phyloP scores from a whole-genome alignment of 2,329 filamentous ascomycete genomes.

The Aspergillus jensenii region DNA sequence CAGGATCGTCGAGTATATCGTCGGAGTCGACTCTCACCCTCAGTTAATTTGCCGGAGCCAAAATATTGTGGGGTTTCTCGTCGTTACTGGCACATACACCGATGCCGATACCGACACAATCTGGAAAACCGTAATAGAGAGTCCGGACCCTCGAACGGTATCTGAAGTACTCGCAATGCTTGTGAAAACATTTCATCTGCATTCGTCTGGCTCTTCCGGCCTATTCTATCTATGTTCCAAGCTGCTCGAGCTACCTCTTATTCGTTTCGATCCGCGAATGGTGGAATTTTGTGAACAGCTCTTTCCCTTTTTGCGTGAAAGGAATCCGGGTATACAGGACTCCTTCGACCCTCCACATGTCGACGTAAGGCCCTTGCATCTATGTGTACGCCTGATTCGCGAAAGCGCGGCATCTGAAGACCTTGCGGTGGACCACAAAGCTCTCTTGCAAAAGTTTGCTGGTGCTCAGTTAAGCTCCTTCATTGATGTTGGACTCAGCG shows the following conservation, averaged over 20 bases:
- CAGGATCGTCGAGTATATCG: conserved; percentile 78
- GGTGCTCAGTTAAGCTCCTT: conserved; percentile 61
- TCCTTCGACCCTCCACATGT: conserved; percentile 27
- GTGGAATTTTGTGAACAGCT: conserved; percentile 62
- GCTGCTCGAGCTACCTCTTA: conserved; percentile 63
- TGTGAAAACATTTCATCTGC: conserved; percentile 47
- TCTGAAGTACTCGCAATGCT: conserved; percentile 75
- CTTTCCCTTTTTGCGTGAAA: conserved; percentile 51
- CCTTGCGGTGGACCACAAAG: conserved; percentile 57
- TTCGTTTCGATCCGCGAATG: conserved; percentile 62
- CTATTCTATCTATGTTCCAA: conserved; percentile 71
- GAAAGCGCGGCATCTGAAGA: conserved; percentile 63
- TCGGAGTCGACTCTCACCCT: conserved; percentile 87
- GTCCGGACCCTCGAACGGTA: conserved; percentile 80
- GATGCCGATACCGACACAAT: conserved; percentile 72
- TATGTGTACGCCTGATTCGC: conserved; percentile 68
- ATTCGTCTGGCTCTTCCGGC: conserved; percentile 39
- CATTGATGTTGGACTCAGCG: conserved; percentile 56
- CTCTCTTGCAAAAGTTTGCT: conserved; percentile 65
- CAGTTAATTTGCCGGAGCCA: conserved; percentile 79
- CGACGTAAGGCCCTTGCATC: conserved; percentile 49
- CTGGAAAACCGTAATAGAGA: conserved; percentile 79
- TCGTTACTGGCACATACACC: conserved; percentile 74
- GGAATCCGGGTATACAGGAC: conserved; percentile 36
- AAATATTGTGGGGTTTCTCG: conserved; percentile 84